Conservation (phyloP, 2,329 filamentous ascomycete species). For the Daldinia eschscholtzii region DNA sequence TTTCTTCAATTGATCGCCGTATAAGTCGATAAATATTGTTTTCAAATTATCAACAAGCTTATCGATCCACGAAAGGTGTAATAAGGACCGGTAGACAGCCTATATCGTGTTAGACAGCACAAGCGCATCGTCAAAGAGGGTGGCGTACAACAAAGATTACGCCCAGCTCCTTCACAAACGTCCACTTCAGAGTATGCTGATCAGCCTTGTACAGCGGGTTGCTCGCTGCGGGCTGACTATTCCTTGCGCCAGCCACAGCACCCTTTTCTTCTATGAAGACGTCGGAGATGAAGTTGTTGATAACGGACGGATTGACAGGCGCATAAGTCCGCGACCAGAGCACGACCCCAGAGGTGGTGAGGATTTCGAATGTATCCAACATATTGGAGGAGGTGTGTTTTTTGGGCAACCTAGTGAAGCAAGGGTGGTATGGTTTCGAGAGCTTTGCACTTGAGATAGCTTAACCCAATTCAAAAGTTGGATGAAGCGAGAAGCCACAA, state of each 20-base stretch:
- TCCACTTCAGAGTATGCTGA: slow-evolving; percentile 96
- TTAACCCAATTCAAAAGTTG: not conserved
- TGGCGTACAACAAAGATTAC: slow-evolving; percentile 89
- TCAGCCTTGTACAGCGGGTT: slow-evolving; percentile 88
- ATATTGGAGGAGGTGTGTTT: slow-evolving; percentile 62
- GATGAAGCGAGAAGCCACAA: slow-evolving; percentile 23
- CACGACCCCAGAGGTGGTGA: slow-evolving; percentile 95
- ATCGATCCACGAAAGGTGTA: slow-evolving; percentile 97
- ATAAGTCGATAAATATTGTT: slow-evolving; percentile 90
- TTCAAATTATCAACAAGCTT: slow-evolving; percentile 95
- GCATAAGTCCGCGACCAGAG: slow-evolving; percentile 93
- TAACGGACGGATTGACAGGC: slow-evolving; percentile 81
- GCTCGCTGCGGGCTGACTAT: slow-evolving; percentile 68
- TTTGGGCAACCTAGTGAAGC: slow-evolving; percentile 1
- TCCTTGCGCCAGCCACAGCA: slow-evolving; percentile 70
- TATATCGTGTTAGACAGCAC: slow-evolving; percentile 55
- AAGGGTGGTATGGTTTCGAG: slow-evolving; percentile 2
- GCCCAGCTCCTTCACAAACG: slow-evolving; percentile 89
- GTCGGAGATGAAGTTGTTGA: slow-evolving; percentile 95
- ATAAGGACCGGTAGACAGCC: slow-evolving; percentile 96
- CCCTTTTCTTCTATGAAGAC: slow-evolving; percentile 97
- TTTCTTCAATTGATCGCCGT: slow-evolving; percentile 87
- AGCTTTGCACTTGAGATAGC: not conserved
- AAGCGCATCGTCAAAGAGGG: slow-evolving; percentile 14
- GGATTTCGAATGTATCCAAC: slow-evolving; percentile 96